Conservation (phyloP, 164 flowering plant genomes). For the grape (Vitis vinifera) region DNA sequence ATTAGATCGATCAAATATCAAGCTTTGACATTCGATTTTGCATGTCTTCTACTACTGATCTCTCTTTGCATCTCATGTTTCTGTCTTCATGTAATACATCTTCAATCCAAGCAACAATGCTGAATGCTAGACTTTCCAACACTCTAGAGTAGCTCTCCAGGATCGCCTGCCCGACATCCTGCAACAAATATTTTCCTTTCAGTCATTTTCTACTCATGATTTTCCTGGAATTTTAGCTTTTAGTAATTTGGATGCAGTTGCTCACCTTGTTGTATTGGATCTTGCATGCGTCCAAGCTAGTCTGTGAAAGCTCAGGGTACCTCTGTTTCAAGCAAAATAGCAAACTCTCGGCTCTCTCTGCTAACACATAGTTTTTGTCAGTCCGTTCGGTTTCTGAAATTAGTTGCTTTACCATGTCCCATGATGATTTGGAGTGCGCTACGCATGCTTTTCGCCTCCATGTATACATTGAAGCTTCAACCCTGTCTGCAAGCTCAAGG, state of each 20-base stretch:
- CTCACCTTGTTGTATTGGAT: slow-evolving; percentile 68
- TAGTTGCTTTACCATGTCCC: slow-evolving; percentile 80
- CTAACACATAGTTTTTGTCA: slow-evolving; percentile 69
- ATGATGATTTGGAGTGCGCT: slow-evolving; percentile 68
- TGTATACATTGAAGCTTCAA: slow-evolving; percentile 89
- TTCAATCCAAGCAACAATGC: slow-evolving; percentile 88
- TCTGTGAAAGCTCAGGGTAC: slow-evolving; percentile 87
- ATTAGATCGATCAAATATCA: not conserved
- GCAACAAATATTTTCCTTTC: slow-evolving; percentile 22
- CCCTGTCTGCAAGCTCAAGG: slow-evolving; percentile 79
- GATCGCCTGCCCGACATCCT: slow-evolving; percentile 94
- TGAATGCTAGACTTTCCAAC: slow-evolving; percentile 91
- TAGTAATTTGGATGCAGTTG: too few relatives aligned
- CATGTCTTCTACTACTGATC: slow-evolving; percentile 20
- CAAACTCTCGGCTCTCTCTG: slow-evolving; percentile 76
- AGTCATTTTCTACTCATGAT: not conserved
- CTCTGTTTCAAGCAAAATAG: slow-evolving; percentile 78
- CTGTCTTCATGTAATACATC: slow-evolving; percentile 75
- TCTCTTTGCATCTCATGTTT: slow-evolving; percentile 29
- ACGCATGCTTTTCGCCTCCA: slow-evolving; percentile 87
- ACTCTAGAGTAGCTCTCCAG: slow-evolving; percentile 97
- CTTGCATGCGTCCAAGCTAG: slow-evolving; percentile 85
- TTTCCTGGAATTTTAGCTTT: not conserved
- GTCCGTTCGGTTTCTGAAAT: slow-evolving; percentile 62
- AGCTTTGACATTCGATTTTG: not conserved